Evolutionary conservation across 2,329 filamentous ascomycete genomes (phyloP).

Genomic region (Cyanodermella asteris): DNA sequence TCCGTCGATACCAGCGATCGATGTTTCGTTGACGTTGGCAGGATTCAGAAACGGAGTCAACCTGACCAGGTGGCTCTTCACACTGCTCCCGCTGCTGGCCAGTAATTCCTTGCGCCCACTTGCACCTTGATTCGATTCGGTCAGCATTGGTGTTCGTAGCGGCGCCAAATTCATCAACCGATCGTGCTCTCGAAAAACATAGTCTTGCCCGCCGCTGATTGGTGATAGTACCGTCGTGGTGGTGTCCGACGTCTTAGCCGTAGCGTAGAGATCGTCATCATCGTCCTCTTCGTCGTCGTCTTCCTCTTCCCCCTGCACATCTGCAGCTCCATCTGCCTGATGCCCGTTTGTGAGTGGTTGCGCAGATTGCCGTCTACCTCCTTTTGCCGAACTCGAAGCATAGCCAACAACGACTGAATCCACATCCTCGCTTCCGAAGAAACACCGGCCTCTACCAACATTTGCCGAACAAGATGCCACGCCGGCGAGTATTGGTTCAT

Average conservation of each 20-base stretch:
- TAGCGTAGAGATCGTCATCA: constrained; percentile 28
- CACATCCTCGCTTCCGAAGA: constrained; percentile 64
- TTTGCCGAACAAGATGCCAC: constrained; percentile 47
- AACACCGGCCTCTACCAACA: constrained; percentile 47
- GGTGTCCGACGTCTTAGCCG: constrained; percentile 6
- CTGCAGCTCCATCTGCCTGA: constrained; percentile 25
- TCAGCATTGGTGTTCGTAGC: constrained; percentile 35
- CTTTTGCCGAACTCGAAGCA: constrained; percentile 40
- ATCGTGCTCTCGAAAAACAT: constrained; percentile 59
- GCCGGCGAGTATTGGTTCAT: constrained; percentile 39
- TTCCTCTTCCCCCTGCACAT: constrained; percentile 34
- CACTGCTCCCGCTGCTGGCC: constrained; percentile 29
- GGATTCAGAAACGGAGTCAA: constrained; percentile 62
- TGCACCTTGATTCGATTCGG: constrained; percentile 21
- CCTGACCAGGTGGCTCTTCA: constrained; percentile 47
- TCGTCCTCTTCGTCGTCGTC: constrained; percentile 32
- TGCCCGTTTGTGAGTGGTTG: no score
- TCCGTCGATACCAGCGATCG: constrained; percentile 49
- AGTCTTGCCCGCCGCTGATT: constrained; percentile 28
- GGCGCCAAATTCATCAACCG: constrained; percentile 56
- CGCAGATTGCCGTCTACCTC: no score
- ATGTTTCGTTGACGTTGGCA: constrained; percentile 44
- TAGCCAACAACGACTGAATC: constrained; percentile 70
- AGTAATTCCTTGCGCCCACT: constrained; percentile 26
- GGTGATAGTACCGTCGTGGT: constrained; percentile 1